These are phyloP conservation scores for Solanum acaule DNA, from an alignment of 257 asterid genomes.

Conservation along the genomic window DNA sequence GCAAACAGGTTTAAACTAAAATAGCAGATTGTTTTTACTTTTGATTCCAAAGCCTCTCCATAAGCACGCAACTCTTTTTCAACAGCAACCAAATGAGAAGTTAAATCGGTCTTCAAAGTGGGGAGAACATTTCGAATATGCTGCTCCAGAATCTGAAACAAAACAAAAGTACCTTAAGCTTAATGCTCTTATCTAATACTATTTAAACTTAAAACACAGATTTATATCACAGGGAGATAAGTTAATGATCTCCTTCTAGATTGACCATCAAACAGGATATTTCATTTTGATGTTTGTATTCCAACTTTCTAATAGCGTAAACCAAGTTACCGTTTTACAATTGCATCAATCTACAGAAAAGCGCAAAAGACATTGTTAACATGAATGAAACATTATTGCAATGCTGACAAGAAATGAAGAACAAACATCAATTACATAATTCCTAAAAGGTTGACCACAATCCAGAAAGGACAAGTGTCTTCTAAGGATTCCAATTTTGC, in stretches of 20 bases:
- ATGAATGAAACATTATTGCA: neutral
- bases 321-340: neutral
- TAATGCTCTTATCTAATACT: neutral
- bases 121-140: constrained; percentile 88
- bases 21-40: constrained; percentile 29
- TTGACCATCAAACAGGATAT: neutral
- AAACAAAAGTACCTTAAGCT: neutral
- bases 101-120: constrained; percentile 74
- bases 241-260: neutral
- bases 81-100: constrained; percentile 59
- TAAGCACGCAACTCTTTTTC: constrained; percentile 88
- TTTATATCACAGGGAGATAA: neutral
- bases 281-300: neutral
- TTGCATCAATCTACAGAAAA: neutral
- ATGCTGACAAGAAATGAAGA: neutral
- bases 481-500: neutral
- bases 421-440: neutral
- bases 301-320: neutral
- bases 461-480: neutral
- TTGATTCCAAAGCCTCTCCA: constrained; percentile 88
- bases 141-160: constrained; percentile 56
- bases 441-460: neutral
- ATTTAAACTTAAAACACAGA: neutral
- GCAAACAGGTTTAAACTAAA: neutral
- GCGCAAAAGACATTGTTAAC: neutral